These are phyloP conservation scores for Ascochyta clinopodiicola DNA, from an alignment of 2,329 filamentous ascomycete species.

Conservation along the genomic window DNA sequence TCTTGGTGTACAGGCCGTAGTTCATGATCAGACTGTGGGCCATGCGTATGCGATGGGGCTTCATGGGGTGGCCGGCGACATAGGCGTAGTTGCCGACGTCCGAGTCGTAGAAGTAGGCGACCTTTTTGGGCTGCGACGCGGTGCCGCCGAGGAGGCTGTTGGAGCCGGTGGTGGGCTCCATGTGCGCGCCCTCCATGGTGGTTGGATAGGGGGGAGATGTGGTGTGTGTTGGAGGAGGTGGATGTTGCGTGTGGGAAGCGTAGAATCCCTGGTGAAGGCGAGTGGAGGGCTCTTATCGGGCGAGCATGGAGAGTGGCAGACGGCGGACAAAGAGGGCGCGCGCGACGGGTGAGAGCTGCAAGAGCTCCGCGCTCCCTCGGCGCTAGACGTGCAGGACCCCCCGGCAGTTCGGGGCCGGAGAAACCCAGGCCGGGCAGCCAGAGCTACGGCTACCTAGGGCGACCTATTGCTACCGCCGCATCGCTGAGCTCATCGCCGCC, in stretches of 20 bases:
- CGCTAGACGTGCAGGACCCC: neutral
- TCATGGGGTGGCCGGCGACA: slow-evolving; percentile 74
- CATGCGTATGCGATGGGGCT: slow-evolving; percentile 72
- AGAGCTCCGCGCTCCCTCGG: slow-evolving; percentile 5
- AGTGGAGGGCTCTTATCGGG: neutral
- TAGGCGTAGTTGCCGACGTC: slow-evolving; percentile 99
- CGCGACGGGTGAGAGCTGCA: slow-evolving; percentile 1
- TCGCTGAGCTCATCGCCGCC: no score
- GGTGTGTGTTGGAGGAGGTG: neutral
- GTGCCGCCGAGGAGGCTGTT: slow-evolving; percentile 30
- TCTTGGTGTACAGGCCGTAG: slow-evolving; percentile 75
- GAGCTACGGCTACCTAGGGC: neutral
- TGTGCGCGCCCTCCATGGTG: slow-evolving; percentile 27
- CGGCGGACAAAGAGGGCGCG: slow-evolving; percentile 3
- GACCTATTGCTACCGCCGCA: no score
- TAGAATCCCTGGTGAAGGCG: neutral
- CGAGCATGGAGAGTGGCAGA: slow-evolving; percentile 6
- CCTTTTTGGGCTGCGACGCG: slow-evolving; percentile 67
- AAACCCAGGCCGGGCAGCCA: neutral
- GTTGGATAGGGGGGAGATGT: neutral
- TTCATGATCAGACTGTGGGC: slow-evolving; percentile 72
- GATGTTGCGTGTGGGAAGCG: neutral
- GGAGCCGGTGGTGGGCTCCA: slow-evolving; percentile 20
- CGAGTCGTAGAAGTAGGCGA: slow-evolving; percentile 98
- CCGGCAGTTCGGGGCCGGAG: neutral